phyloP scores from a whole-genome alignment of 2,329 filamentous ascomycete genomes.

The Colletotrichum tofieldiae region DNA sequence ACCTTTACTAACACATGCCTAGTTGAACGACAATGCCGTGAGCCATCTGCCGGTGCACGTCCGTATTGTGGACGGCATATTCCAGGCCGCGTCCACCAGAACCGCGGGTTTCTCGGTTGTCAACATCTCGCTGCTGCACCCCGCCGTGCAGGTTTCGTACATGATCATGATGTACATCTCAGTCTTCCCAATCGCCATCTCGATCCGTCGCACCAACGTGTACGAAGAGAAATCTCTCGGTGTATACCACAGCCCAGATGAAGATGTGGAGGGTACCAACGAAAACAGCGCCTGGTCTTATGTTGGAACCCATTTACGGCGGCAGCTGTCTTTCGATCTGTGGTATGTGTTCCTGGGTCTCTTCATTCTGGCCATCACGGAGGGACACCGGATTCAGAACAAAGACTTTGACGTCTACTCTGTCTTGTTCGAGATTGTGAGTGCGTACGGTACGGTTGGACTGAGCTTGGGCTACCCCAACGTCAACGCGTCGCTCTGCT shows the following conservation, averaged over 20 bases:
- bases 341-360: constrained; percentile 97
- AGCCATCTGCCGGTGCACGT: constrained; percentile 78
- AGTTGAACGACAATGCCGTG: constrained; percentile 82
- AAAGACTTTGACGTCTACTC: constrained; percentile 78
- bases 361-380: constrained; percentile 92
- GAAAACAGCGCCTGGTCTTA: constrained; percentile 81
- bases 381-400: constrained; percentile 79
- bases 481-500: constrained; percentile 85
- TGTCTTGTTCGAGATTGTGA: constrained; percentile 88
- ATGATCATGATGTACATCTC: constrained; percentile 99
- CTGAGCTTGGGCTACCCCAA: constrained; percentile 86
- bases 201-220: constrained; percentile 92
- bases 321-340: constrained; percentile 95
- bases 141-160: constrained; percentile 93
- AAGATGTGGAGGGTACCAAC: constrained; percentile 64
- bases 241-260: constrained; percentile 72
- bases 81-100: constrained; percentile 90
- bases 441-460: constrained; percentile 94
- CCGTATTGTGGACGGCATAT: constrained; percentile 87
- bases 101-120: constrained; percentile 93
- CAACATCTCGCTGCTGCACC: constrained; percentile 83
- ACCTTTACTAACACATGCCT: constrained; percentile 46
- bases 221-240: constrained; percentile 93
- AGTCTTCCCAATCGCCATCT: constrained; percentile 96
- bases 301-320: constrained; percentile 90